A percentile compares a stretch with the other conserved stretches of the same genome.
phyloP scores from a whole-genome alignment of 1,139 yeast species.

The Saccharomyces hybrid region DNA sequence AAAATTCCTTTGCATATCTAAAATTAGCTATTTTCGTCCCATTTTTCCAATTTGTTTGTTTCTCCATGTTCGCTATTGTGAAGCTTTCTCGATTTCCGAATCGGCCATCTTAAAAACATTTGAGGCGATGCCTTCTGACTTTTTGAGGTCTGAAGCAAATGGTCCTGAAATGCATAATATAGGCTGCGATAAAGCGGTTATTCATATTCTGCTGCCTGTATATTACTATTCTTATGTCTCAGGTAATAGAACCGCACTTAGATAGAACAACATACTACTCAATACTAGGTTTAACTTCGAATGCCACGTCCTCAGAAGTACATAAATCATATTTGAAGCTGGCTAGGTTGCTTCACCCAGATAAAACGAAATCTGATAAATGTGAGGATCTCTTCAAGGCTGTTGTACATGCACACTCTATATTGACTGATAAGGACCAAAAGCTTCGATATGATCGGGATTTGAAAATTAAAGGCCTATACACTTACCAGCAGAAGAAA shows the following conservation, averaged over 20 bases:
- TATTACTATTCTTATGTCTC: background rate
- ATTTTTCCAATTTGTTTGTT: background rate
- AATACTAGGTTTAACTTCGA: conserved; percentile 21
- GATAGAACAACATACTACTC: conserved; percentile 30
- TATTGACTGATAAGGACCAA: conserved; percentile 22
- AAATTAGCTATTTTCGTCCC: no score
- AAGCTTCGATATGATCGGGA: conserved; percentile 19
- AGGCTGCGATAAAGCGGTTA: background rate
- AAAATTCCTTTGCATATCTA: no score
- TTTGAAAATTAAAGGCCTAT: conserved; percentile 16
- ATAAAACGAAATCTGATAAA: conserved; percentile 26
- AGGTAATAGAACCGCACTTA: conserved; percentile 7
- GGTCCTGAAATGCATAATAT: background rate
- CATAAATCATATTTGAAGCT: conserved; percentile 29
- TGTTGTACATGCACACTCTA: conserved; percentile 29
- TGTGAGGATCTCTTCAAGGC: conserved; percentile 28
- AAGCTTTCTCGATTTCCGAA: background rate
- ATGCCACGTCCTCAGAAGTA: conserved; percentile 24
- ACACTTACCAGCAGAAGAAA: conserved; percentile 12
- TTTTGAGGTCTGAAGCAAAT: background rate
- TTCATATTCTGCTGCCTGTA: background rate
- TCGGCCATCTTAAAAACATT: background rate
- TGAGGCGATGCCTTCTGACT: background rate
- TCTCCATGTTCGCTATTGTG: background rate
- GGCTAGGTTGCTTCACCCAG: conserved; percentile 31